These are phyloP conservation scores for Cladobotryum mycophilum DNA, from an alignment of 2,329 filamentous ascomycete species.

Conservation along the genomic window DNA sequence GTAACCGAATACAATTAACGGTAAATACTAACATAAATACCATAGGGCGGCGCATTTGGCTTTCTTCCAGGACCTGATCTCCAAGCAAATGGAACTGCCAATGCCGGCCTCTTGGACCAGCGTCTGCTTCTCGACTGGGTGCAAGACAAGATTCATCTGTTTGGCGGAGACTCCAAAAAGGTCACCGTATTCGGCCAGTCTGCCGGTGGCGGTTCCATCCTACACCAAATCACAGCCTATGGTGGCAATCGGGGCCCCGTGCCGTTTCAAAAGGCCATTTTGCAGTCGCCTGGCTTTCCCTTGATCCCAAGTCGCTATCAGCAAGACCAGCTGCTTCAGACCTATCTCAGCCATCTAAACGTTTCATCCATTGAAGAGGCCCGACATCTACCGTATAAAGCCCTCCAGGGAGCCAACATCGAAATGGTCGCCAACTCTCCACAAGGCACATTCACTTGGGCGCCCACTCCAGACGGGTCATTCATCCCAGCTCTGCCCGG, in stretches of 20 bases:
- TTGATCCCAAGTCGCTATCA: not conserved
- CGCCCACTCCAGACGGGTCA: too few species aligned
- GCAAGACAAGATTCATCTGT: slow-evolving; percentile 40
- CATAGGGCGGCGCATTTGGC: slow-evolving; percentile 26
- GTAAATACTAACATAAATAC: too few species aligned
- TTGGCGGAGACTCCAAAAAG: slow-evolving; percentile 42
- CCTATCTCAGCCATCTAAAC: not conserved
- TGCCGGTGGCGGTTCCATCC: slow-evolving; percentile 41
- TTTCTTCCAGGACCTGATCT: slow-evolving; percentile 29
- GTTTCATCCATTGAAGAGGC: too few species aligned
- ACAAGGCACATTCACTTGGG: too few species aligned
- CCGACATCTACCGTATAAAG: too few species aligned
- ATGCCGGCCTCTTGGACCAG: slow-evolving; percentile 46
- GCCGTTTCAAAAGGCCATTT: not conserved
- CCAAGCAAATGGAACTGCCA: slow-evolving; percentile 28
- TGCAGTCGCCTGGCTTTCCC: not conserved
- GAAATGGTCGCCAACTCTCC: too few species aligned
- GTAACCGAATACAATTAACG: too few species aligned
- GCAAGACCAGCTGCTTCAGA: not conserved
- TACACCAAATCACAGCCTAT: slow-evolving; percentile 23
- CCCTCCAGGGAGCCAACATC: too few species aligned
- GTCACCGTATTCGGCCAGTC: slow-evolving; percentile 40
- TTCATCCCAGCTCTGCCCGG: too few species aligned
- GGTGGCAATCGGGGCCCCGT: not conserved
- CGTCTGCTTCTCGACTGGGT: slow-evolving; percentile 45